Conservation (phyloP, 2,329 filamentous ascomycete genomes). For the Cryoendolithus antarcticus region DNA sequence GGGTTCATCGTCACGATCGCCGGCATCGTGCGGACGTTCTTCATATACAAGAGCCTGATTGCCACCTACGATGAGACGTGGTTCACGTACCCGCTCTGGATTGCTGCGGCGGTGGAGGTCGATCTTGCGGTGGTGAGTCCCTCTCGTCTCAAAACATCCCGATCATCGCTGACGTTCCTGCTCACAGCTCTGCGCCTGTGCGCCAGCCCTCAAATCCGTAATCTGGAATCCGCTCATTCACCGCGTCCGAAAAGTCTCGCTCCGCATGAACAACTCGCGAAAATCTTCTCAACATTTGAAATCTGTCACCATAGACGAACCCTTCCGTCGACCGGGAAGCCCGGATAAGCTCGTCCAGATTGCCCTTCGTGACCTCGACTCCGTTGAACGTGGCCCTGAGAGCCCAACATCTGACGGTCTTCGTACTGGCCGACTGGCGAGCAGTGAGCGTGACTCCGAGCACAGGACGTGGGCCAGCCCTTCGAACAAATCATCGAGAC, state of each 20-base stretch:
- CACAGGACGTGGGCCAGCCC: neutral
- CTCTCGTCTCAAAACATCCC: neutral
- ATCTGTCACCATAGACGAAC: neutral
- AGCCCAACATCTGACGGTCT: neutral
- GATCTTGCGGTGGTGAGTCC: constrained; percentile 33
- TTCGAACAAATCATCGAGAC: too few species aligned
- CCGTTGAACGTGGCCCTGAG: neutral
- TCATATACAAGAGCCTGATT: constrained; percentile 30
- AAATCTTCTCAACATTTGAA: too few species aligned
- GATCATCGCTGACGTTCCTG: neutral
- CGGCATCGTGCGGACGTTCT: constrained; percentile 32
- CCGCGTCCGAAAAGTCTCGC: constrained; percentile 8
- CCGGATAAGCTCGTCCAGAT: neutral
- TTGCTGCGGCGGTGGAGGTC: constrained; percentile 34
- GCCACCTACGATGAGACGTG: constrained; percentile 32
- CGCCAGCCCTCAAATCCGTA: constrained; percentile 24
- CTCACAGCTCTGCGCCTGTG: constrained; percentile 25
- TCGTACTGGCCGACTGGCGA: neutral
- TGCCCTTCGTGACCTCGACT: neutral
- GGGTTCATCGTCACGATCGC: constrained; percentile 32
- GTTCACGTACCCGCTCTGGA: constrained; percentile 35
- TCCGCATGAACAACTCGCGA: too few species aligned
- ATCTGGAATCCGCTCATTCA: constrained; percentile 13
- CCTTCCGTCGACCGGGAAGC: constrained; percentile 1
- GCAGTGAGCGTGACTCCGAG: neutral